A percentile compares a stretch with the other conserved stretches of the same genome.
phyloP scores from a whole-genome alignment of 306 rosid genomes.

The Prunus armeniaca region DNA sequence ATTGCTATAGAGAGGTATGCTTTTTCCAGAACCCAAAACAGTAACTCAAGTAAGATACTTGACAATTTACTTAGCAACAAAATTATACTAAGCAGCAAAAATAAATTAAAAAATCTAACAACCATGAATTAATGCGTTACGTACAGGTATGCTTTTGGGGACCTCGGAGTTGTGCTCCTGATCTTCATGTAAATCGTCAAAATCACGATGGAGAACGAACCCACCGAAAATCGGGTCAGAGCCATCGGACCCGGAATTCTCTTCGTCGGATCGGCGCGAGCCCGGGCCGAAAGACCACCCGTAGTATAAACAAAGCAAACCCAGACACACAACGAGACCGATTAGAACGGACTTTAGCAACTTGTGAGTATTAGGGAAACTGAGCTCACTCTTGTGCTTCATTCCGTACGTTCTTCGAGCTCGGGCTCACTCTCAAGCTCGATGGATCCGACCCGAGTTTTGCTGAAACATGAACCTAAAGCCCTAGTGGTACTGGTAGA shows the following conservation, averaged over 20 bases:
- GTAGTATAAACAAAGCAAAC: constrained; percentile 40
- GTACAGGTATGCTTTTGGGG: constrained; percentile 43
- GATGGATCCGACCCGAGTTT: background rate
- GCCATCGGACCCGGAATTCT: constrained; percentile 14
- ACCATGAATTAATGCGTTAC: background rate
- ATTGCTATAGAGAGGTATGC: background rate
- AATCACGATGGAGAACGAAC: constrained; percentile 18
- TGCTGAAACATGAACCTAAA: background rate
- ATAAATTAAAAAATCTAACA: background rate
- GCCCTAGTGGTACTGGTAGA: background rate
- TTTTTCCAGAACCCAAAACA: no score
- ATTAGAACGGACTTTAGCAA: constrained; percentile 28
- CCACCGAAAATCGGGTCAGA: constrained; percentile 26
- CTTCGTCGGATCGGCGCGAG: constrained; percentile 41
- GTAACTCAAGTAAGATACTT: background rate
- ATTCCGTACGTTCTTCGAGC: constrained; percentile 11
- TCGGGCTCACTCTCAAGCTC: background rate
- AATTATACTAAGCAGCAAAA: background rate
- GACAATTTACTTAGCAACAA: background rate
- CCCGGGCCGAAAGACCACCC: constrained; percentile 53
- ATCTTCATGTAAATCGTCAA: constrained; percentile 29
- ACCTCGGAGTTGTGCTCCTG: constrained; percentile 33
- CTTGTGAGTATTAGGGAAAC: constrained; percentile 13
- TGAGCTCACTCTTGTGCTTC: constrained; percentile 39
- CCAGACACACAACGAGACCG: constrained; percentile 32